Evolutionary conservation across 345 rosid genomes (phyloP).

Genomic region (Lagerstroemia speciosa): DNA sequence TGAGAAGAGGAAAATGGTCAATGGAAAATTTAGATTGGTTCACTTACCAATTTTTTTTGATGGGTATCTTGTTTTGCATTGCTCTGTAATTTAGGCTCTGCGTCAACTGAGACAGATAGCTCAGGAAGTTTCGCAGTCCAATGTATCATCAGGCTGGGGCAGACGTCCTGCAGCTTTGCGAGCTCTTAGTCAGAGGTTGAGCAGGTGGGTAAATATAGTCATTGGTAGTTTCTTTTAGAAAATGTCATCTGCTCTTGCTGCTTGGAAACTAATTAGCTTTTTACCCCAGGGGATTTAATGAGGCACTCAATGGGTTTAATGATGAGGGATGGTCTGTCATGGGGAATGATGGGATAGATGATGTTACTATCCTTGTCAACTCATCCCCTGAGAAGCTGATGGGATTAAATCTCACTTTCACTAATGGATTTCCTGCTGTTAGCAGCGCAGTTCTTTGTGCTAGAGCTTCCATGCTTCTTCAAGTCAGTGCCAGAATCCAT

Average conservation of each 20-base stretch:
- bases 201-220: constrained; percentile 50
- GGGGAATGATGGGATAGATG: constrained; percentile 92
- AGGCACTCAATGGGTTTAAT: constrained; percentile 87
- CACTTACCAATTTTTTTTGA: background rate
- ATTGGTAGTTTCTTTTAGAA: too few species aligned
- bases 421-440: constrained; percentile 78
- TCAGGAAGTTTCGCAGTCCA: constrained; percentile 81
- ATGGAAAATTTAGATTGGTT: too few species aligned
- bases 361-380: constrained; percentile 88
- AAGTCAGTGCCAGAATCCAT: constrained; percentile 33
- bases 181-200: constrained; percentile 88
- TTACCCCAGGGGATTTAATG: constrained; percentile 86
- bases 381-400: constrained; percentile 90
- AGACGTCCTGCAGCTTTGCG: constrained; percentile 92
- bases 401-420: constrained; percentile 78
- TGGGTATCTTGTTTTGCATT: background rate
- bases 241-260: background rate
- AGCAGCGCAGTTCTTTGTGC: constrained; percentile 83
- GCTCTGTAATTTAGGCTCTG: constrained; percentile 42
- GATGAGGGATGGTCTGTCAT: constrained; percentile 97
- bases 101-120: constrained; percentile 94
- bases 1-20: too few species aligned
- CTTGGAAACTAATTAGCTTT: constrained; percentile 1
- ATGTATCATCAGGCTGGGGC: constrained; percentile 76
- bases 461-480: constrained; percentile 96